A percentile compares a stretch with the other conserved stretches of the same genome.
phyloP scores from a whole-genome alignment of 371 early-diverging fungal genomes.

The Choanephora cucurbitarum region DNA sequence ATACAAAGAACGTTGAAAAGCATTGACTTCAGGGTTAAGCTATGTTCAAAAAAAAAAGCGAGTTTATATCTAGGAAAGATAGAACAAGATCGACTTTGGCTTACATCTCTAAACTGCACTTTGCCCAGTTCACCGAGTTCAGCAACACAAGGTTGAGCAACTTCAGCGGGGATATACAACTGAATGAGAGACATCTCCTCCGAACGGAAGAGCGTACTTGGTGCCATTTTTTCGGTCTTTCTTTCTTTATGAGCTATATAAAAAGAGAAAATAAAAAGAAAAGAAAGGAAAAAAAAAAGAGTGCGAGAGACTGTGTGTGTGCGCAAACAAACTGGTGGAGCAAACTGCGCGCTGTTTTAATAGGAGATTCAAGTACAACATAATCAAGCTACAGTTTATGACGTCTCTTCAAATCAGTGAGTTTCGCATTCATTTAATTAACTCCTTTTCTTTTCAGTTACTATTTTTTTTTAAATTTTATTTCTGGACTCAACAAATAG shows the following conservation, averaged over 20 bases:
- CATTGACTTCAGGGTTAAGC: conserved; percentile 93
- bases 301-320: background rate
- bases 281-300: conserved; percentile 2
- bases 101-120: conserved; percentile 94
- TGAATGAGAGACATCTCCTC: conserved; percentile 97
- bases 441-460: conserved; percentile 1
- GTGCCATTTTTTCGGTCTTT: conserved; percentile 35
- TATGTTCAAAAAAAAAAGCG: conserved; percentile 27
- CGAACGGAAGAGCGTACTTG: conserved; percentile 85
- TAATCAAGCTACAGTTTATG: no score
- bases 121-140: conserved; percentile 95
- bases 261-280: conserved; percentile 6
- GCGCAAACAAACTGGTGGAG: background rate
- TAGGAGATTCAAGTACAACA: no score
- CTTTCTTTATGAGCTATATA: background rate
- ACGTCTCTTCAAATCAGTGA: background rate
- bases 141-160: conserved; percentile 89
- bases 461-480: conserved; percentile 10
- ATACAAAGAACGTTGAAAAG: conserved; percentile 96
- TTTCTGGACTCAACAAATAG: no score
- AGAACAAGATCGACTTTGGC: conserved; percentile 3
- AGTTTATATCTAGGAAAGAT: background rate
- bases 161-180: conserved; percentile 96
- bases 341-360: background rate
- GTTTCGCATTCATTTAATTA: background rate